These are phyloP conservation scores for Trypanosoma avium DNA, from an alignment of 208 protist genomes.

Conservation along the genomic window DNA sequence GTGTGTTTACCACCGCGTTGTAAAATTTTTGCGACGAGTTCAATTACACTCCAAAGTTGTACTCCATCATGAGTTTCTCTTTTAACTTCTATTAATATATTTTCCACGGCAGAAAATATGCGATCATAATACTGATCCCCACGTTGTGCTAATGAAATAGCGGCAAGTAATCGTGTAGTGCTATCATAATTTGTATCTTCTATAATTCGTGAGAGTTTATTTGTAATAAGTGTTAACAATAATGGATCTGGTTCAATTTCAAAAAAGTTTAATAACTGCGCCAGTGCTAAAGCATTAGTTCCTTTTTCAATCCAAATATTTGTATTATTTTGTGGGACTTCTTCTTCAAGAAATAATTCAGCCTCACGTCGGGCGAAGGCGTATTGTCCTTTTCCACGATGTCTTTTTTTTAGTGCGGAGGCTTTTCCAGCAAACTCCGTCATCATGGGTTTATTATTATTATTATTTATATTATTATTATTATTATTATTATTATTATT, in stretches of 20 bases:
- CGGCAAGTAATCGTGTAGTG: conserved; percentile 30
- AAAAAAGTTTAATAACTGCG: conserved; percentile 76
- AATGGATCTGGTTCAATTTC: conserved; percentile 71
- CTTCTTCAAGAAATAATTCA: conserved; percentile 75
- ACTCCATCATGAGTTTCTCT: neutral
- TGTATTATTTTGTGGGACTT: conserved; percentile 63
- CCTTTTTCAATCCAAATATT: conserved; percentile 73
- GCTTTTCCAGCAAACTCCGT: conserved; percentile 55
- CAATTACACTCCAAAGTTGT: conserved; percentile 33
- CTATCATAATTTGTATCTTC: conserved; percentile 41
- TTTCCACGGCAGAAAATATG: conserved; percentile 51
- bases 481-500: neutral
- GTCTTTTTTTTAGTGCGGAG: conserved; percentile 56
- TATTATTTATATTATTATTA: neutral
- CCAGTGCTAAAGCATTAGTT: conserved; percentile 65
- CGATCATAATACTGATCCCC: conserved; percentile 81
- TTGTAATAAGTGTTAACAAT: conserved; percentile 56
- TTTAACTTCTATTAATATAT: conserved; percentile 32
- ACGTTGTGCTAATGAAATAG: conserved; percentile 39
- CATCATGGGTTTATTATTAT: neutral
- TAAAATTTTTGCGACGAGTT: conserved; percentile 62
- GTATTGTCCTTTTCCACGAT: conserved; percentile 62
- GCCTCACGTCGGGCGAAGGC: conserved; percentile 65
- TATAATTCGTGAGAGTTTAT: conserved; percentile 53
- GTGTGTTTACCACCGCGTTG: conserved; percentile 69